phyloP scores from a whole-genome alignment of 768 basidiomycete genomes.

The Amanita pallidorosea region DNA sequence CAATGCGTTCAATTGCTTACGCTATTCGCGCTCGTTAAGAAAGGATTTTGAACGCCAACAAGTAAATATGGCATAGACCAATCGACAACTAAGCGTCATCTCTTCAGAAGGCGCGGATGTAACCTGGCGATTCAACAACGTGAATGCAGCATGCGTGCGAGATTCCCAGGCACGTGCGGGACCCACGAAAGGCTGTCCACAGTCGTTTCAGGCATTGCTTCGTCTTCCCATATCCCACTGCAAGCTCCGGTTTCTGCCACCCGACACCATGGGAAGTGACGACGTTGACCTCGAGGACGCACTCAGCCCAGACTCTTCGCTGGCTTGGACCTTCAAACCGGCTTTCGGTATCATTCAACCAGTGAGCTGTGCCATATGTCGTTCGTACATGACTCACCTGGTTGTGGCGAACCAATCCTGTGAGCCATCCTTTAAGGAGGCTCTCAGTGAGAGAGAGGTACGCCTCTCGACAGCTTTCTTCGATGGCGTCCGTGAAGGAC shows the following conservation, averaged over 20 bases:
- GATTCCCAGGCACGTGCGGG: not conserved
- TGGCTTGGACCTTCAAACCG: not conserved
- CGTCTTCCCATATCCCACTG: not conserved
- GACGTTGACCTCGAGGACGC: not conserved
- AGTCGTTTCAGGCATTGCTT: not conserved
- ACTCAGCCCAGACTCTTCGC: not conserved
- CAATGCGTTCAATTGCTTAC: not conserved
- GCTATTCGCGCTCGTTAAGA: not conserved
- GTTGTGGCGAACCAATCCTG: not conserved
- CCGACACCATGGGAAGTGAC: not conserved
- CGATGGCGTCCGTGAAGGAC: slow-evolving; percentile 1
- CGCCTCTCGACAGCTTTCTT: not conserved
- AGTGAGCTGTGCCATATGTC: slow-evolving; percentile 2
- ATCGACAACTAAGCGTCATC: not conserved
- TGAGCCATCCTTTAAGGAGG: slow-evolving; percentile 1
- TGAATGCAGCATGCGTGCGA: not conserved
- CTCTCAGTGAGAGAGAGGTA: slow-evolving; percentile 1
- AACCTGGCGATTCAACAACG: not conserved
- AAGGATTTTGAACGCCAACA: not conserved
- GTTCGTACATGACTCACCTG: slow-evolving; percentile 1
- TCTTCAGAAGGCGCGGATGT: not conserved
- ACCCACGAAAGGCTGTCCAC: not conserved
- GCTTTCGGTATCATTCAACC: slow-evolving; percentile 2
- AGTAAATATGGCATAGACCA: not conserved
- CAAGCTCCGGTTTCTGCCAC: not conserved